A percentile compares a stretch with the other conserved stretches of the same genome.
phyloP scores from a whole-genome alignment of 2,329 filamentous ascomycete species.

The Cadophora malorum region DNA sequence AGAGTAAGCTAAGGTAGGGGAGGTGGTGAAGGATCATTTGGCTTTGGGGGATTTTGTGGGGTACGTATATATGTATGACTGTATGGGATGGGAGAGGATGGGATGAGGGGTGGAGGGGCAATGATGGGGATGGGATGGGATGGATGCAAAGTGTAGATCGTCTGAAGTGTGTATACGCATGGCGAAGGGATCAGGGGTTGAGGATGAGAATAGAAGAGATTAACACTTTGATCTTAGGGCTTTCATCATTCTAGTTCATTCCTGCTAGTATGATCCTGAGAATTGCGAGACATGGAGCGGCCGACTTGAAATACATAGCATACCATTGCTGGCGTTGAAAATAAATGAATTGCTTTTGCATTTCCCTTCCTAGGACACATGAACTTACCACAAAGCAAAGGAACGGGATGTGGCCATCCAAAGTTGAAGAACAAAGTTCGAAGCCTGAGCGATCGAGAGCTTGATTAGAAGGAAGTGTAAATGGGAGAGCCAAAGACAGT shows the following conservation, averaged over 20 bases:
- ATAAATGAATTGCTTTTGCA: neutral
- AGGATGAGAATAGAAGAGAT: neutral
- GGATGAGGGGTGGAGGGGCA: neutral
- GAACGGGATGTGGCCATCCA: neutral
- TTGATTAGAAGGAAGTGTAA: neutral
- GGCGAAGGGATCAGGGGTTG: constrained; percentile 2
- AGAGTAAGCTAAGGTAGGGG: neutral
- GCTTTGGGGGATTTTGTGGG: constrained; percentile 22
- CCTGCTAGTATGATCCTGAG: neutral
- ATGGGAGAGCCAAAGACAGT: neutral
- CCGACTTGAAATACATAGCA: neutral
- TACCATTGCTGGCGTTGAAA: neutral
- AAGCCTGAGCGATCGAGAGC: neutral
- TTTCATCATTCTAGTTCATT: neutral
- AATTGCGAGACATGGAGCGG: neutral
- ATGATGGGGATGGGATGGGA: neutral
- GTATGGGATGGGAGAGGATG: neutral
- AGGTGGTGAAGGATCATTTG: constrained; percentile 11
- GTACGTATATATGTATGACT: constrained; percentile 1
- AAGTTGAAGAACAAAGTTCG: neutral
- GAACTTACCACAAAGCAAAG: neutral
- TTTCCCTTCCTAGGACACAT: neutral
- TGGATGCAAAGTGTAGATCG: neutral
- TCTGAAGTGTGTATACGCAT: neutral
- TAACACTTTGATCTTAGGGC: neutral